Base-by-base conservation (phyloP, 768 basidiomycete genomes). In the Mycena filopes region DNA sequence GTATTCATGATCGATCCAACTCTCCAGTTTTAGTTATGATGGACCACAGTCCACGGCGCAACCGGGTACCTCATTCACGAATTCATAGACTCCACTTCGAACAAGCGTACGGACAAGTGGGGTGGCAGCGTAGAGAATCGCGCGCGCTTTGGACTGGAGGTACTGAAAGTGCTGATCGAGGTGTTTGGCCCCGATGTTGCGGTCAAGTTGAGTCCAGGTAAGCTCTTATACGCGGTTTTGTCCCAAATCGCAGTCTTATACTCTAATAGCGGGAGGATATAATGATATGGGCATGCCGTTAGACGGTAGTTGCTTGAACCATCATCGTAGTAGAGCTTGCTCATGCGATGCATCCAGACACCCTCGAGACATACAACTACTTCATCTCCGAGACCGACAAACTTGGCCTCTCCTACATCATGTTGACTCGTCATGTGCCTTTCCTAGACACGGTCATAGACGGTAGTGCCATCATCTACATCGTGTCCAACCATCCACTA, bases 121-220 rank as follows among this genome's bases (percentile, higher is more conserved):
- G 84, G 84, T 18, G 84, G 84, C 1, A 75, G 74, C 12, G 55
- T 79, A 26, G 79, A 82, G 70, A 82, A 83, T 72, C 76, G 84
- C 21, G 64, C 74, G 1, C 71, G 81, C 18, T 84, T 85, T 71
- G 68, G 71, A 6, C 69, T 81, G 25, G 80, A 81, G 66, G 75
- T 73, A 33, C 60, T 79, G 28, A 73, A 78, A 48, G 77, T 70
- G n/a, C 43, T 77, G 49, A 62, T 72, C 46, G 72, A 75, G 18
- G 77, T 80, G 38, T 79, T 74, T 62, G 80, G 80, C 5, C 65
- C 72, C 28, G 77, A 79, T 26, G 70, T 76, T 42, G 76, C 77
- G n/a, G 77, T 65, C 10, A 59, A 59, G 40, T 5, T 65, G 7
- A 59, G 49, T 23, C 63, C 63, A 15, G 46, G 63, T 64, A 15